Base-by-base conservation (phyloP, 2,329 filamentous ascomycete genomes). In the Ophioceras dolichostomum region DNA sequence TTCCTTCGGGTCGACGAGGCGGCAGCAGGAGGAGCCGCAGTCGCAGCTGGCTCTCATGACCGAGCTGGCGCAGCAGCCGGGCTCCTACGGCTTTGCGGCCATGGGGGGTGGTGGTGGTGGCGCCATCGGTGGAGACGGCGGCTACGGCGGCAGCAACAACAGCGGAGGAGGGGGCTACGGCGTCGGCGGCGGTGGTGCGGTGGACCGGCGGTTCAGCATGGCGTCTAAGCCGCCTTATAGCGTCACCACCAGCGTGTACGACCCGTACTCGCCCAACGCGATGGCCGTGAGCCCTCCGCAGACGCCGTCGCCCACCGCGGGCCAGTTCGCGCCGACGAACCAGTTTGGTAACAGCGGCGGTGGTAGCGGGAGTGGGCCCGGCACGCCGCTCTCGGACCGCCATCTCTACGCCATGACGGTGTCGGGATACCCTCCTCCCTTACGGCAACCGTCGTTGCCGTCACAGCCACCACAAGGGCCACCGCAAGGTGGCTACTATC, bases 301-400 rank as follows among this genome's bases (percentile, higher is more conserved):
- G 14, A 51, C 48, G 43, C 48, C 48, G 14, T 46, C 47, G 10
- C 45, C 45, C 13, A 13, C 18, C 21, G 32, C 37, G 22, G 26
- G 34, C 31, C 33, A 38, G 33, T n/a, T 41, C 32, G 29, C 37
- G 30, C 3, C 31, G 16, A 32, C 9, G 30, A n/a, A n/a, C n/a
- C n/a, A n/a, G n/a, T n/a, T n/a, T n/a, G n/a, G n/a, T n/a, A n/a
- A n/a, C n/a, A n/a, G n/a, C n/a, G n/a, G n/a, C n/a, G n/a, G n/a
- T n/a, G n/a, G n/a, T n/a, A n/a, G n/a, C n/a, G n/a, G n/a, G n/a
- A n/a, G n/a, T n/a, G n/a, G n/a, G n/a, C n/a, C n/a, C n/a, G n/a
- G n/a, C n/a, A n/a, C n/a, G n/a, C n/a, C n/a, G n/a, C n/a, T n/a
- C n/a, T n/a, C n/a, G n/a, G n/a, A n/a, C n/a, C n/a, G n/a, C n/a